phyloP scores from a whole-genome alignment of 2,329 filamentous ascomycete species.

The Fonsecaea nubica region DNA sequence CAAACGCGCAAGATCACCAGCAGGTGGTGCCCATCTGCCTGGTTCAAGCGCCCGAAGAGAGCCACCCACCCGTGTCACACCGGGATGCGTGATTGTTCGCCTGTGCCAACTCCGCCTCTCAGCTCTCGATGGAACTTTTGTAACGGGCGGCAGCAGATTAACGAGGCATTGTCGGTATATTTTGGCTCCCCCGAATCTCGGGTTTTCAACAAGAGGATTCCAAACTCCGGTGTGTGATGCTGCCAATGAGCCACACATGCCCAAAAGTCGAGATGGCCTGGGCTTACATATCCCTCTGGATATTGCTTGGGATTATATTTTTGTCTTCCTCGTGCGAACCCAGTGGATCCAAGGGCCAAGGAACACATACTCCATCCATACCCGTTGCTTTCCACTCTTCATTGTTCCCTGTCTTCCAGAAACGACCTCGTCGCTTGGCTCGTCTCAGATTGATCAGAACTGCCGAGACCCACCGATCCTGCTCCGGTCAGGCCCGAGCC shows the following conservation, averaged over 20 bases:
- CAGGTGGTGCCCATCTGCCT: slow-evolving; percentile 20
- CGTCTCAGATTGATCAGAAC: not conserved
- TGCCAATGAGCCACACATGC: not conserved
- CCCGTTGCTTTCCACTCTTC: not conserved
- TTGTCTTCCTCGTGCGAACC: not conserved
- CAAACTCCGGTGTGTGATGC: not conserved
- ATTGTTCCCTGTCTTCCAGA: not conserved
- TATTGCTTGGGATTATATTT: not conserved
- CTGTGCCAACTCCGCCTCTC: not conserved
- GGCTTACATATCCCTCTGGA: not conserved
- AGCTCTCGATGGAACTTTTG: not conserved
- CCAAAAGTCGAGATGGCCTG: not conserved
- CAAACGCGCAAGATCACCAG: not conserved
- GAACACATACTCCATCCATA: not conserved
- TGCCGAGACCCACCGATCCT: not conserved
- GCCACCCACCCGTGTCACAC: slow-evolving; percentile 5
- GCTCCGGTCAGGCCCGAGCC: slow-evolving; percentile 2
- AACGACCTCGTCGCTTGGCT: not conserved
- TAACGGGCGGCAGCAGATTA: not conserved
- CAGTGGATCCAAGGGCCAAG: not conserved
- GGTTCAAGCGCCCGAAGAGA: slow-evolving; percentile 17
- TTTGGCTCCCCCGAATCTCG: not conserved
- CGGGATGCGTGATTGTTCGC: slow-evolving; percentile 9
- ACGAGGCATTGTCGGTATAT: not conserved
- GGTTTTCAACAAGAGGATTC: not conserved